Base-by-base conservation (phyloP, 2,329 filamentous ascomycete genomes). In the Arthrinium puccinioides region DNA sequence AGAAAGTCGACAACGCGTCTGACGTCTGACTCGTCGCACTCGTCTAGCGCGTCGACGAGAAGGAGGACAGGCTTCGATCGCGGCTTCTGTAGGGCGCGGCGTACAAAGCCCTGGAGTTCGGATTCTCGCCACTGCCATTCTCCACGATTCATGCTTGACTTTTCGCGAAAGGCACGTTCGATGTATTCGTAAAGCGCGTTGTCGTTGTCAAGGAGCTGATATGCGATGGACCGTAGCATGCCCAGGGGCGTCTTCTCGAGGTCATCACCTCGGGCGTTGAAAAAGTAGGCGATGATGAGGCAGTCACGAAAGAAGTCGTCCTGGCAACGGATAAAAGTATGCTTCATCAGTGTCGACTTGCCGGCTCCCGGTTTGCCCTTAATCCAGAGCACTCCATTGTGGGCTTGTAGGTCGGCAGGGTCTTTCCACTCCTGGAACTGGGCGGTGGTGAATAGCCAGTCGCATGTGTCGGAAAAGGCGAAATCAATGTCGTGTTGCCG, bases 361-460 rank as follows among this genome's bases (percentile, higher is more conserved):
- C 50, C 50, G 6, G 36, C 40, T 8, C 53, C 53, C 8, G 53
- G 49, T 24, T 56, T 55, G 5, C 53, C 52, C 30, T 52, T 53
- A 9, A 56, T 48, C 53, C 49, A 56, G 11, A 54, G 42, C 4
- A 55, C 35, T 19, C 49, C 47, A n/a, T 49, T 43, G 39, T 50
- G 34, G 7, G 33, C 23, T 29, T 27, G 14, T 9, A 42, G 21
- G 10, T 42, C 2, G 8, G 11, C 7, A 13, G 37, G 37, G n/a
- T 41, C 3, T n/a, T 28, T 36, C 51, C 50, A 55, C 15, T 43
- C 3, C 11, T n/a, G 9, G 36, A 46, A 54, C 14, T 46, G 28
- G 4, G 27, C 7, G 4, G 42, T 45, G 15, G 36, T 11, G 21
- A 53, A 47, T 1, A 53, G 30, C 51, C 50, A 54, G 9, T 45